Evolutionary conservation across 768 basidiomycete species (phyloP), one percentile per base, ranked within the genome.

Genomic region (Leccinum subgranulosum): DNA sequence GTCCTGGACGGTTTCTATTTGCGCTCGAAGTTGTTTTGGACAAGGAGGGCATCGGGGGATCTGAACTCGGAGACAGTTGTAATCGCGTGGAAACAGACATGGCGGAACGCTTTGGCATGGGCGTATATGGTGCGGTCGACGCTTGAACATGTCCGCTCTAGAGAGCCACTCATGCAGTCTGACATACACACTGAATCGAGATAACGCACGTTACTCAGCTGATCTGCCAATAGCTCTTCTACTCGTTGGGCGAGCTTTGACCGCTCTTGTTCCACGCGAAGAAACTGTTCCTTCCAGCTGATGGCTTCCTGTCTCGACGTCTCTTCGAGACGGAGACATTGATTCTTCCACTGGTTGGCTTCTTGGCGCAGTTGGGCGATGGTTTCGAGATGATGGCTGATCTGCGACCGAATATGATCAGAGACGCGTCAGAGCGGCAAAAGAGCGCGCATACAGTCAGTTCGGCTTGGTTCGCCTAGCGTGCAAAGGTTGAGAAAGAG

Each of bases 251-350:
- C 75, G 12, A 89, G 77, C 6, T 77, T 76, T 29, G 78, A 81
- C 55, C 87, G 80, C 56, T 90, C 87, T 55, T 85, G 78, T 59
- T 91, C 88, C 47, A 88, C 86, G 15, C 87, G 83, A 36, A 85
- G 74, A 68, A 88, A 90, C 63, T 89, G 87, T 21, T 88, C 88
- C 69, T 90, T 90, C 89, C 89, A 91, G 63, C 86, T 86, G 53
- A 77, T 76, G 0, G 87, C 81, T 58, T 80, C 78, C 29, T 73
- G 73, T 49, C 77, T 72, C 10, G 78, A 76, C 1, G 77, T 71
- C 53, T 81, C 80, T 52, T 80, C 78, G 28, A 78, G 68, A 28
- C 79, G 77, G 21, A 74, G 65, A 50, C 78, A 76, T 63, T 90
- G 89, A 51, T 85, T 83, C 69, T 88, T 89, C 87, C 87, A 89